These are phyloP conservation scores for Lachancea dasiensis DNA, from an alignment of 805 yeast genomes.

Conservation along the genomic window DNA sequence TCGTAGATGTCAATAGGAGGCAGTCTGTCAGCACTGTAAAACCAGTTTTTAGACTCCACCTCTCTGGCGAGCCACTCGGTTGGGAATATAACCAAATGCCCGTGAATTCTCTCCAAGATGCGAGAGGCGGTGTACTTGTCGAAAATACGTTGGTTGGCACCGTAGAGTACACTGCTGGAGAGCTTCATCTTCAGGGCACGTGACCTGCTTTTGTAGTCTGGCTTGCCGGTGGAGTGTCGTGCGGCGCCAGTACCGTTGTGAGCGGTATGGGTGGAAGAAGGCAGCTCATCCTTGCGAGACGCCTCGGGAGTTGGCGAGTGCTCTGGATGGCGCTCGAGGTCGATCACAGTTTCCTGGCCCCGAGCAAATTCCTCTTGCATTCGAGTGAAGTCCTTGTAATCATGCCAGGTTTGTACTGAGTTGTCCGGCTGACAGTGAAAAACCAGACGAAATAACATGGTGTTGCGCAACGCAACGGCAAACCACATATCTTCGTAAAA, in stretches of 20 bases:
- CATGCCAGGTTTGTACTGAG: slow-evolving; percentile 82
- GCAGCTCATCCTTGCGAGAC: slow-evolving; percentile 1
- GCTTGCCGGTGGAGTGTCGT: not conserved
- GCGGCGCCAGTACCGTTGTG: not conserved
- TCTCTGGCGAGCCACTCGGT: slow-evolving; percentile 85
- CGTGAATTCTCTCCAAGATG: slow-evolving; percentile 65
- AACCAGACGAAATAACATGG: slow-evolving; percentile 71
- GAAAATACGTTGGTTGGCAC: slow-evolving; percentile 43
- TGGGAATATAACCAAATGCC: slow-evolving; percentile 89
- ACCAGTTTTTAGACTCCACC: slow-evolving; percentile 90
- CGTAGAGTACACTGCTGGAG: slow-evolving; percentile 28
- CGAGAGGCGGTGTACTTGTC: slow-evolving; percentile 75
- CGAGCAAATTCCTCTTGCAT: slow-evolving; percentile 50
- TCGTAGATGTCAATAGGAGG: slow-evolving; percentile 96
- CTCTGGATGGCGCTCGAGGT: slow-evolving; percentile 19
- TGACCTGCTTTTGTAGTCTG: slow-evolving; percentile 12
- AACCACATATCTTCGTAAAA: slow-evolving; percentile 86
- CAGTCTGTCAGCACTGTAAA: slow-evolving; percentile 83
- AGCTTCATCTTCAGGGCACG: slow-evolving; percentile 27
- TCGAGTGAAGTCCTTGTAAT: slow-evolving; percentile 66
- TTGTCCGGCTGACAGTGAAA: slow-evolving; percentile 96
- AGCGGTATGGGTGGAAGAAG: slow-evolving; percentile 1
- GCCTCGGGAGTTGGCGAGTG: not conserved
- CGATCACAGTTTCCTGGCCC: slow-evolving; percentile 28
- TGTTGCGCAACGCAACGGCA: slow-evolving; percentile 76